Evolutionary conservation across 768 basidiomycete species (phyloP).

Genomic region (Leccinum subgranulosum): DNA sequence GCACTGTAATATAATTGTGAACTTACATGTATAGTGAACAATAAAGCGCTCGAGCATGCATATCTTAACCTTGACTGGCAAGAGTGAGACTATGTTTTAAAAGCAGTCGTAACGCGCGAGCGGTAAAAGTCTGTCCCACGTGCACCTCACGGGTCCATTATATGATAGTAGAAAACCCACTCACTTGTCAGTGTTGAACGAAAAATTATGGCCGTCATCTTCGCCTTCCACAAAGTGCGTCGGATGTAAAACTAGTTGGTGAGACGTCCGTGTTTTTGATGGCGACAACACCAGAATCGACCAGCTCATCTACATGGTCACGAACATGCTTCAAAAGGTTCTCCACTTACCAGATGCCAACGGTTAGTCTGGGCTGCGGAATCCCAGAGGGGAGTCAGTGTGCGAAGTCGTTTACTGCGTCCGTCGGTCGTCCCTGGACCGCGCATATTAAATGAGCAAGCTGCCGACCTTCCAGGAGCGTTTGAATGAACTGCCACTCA

Average conservation of each 20-base stretch:
- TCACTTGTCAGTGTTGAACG: slow-evolving; percentile 85
- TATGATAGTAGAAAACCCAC: slow-evolving; percentile 20
- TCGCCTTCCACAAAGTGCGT: slow-evolving; percentile 91
- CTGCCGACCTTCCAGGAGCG: too few relatives aligned
- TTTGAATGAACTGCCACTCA: too few relatives aligned
- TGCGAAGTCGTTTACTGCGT: too few relatives aligned
- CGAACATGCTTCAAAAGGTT: slow-evolving; percentile 66
- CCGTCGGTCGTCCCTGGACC: too few relatives aligned
- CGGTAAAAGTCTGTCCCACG: slow-evolving; percentile 51
- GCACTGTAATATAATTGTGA: neutral
- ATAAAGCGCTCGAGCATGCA: neutral
- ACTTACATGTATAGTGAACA: slow-evolving; percentile 2
- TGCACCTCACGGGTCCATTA: neutral
- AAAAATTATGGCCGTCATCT: slow-evolving; percentile 86
- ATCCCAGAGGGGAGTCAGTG: too few relatives aligned
- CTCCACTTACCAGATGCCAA: slow-evolving; percentile 61
- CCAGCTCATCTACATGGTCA: slow-evolving; percentile 80
- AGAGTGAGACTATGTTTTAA: neutral
- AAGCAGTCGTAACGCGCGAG: slow-evolving; percentile 66
- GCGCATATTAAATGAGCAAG: too few relatives aligned
- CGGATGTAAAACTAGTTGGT: slow-evolving; percentile 70
- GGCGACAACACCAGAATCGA: neutral
- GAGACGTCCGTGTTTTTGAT: neutral
- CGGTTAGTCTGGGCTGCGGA: too few relatives aligned
- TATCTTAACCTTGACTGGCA: neutral